Evolutionary conservation across 1,139 yeast genomes (phyloP), one percentile per base, ranked within the genome.

Genomic region (Chernovozyma aurita): DNA sequence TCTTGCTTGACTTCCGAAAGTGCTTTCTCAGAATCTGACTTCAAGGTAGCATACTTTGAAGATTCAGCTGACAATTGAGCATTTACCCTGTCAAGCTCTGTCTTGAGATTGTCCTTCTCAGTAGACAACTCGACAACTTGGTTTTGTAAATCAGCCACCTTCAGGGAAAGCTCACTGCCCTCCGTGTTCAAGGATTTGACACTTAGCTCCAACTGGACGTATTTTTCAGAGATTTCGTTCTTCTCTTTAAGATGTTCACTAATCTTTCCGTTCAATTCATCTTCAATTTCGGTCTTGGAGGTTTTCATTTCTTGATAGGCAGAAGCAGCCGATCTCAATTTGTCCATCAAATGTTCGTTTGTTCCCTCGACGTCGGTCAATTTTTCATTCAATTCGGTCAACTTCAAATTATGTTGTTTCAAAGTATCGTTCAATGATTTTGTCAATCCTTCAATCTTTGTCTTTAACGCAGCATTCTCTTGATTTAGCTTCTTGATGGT

Each of bases 301-400:
- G 18, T 11, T 37, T 37, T n/a, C 26, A 34, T 30, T 26, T 27
- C 31, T 26, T 65, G 75, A 36, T 68, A 62, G 1, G 71, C 64
- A 9, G 57, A 53, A 1, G 76, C 75, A 7, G 78, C 78, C 4
- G 73, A 53, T 33, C 74, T 55, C 32, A 74, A 57, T 41, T 71
- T 73, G 20, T 59, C 66, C 67, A 73, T 61, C 24, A 59, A 55
- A 48, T 52, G 71, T 33, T 49, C 61, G 45, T 55, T 70, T 15
- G 52, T 55, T 4, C 56, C 70, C 33, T 65, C 65, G 4, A 58
- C 43, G 9, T 68, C 71, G n/a, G 34, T 24, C 5, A 44, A 43
- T 17, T 52, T 33, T 27, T 42, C 54, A 26, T 50, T 46, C 13
- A 61, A 34, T 17, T 55, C 59, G 11, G 43, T 54, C 8, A 55